phyloP scores from a whole-genome alignment of 2,329 filamentous ascomycete genomes.

The Pseudocercospora musae region DNA sequence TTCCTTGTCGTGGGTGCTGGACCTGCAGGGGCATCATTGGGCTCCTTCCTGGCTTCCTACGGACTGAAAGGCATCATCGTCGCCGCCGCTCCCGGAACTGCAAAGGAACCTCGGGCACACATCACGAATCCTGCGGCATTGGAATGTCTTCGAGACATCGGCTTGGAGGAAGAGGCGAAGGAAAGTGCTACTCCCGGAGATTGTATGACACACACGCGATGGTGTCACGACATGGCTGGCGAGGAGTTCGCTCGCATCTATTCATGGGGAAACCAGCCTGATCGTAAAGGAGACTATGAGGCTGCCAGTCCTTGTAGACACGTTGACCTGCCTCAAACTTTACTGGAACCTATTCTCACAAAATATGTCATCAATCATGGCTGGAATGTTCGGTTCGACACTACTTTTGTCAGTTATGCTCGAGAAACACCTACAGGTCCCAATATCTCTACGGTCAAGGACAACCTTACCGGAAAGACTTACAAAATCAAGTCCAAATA shows the following conservation, averaged over 20 bases:
- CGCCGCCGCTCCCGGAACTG: constrained; percentile 48
- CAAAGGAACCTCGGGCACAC: constrained; percentile 57
- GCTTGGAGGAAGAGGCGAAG: constrained; percentile 39
- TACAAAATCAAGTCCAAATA: constrained; percentile 54
- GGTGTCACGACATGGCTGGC: constrained; percentile 45
- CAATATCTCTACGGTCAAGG: constrained; percentile 38
- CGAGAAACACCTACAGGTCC: constrained; percentile 19
- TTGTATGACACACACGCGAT: constrained; percentile 42
- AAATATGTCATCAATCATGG: constrained; percentile 38
- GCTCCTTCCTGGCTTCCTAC: constrained; percentile 34
- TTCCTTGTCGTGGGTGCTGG: constrained; percentile 36
- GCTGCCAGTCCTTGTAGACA: constrained; percentile 42
- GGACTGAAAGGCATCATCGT: constrained; percentile 54
- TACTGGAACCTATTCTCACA: constrained; percentile 44
- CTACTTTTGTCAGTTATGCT: constrained; percentile 35
- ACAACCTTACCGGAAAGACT: constrained; percentile 35
- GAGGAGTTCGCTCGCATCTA: constrained; percentile 45
- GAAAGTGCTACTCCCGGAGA: constrained; percentile 34
- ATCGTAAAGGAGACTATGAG: constrained; percentile 41
- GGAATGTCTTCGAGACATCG: constrained; percentile 49
- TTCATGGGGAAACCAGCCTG: constrained; percentile 44
- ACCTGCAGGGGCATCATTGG: constrained; percentile 35
- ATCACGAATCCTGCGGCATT: constrained; percentile 57
- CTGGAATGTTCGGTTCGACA: constrained; percentile 42
- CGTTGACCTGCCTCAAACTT: constrained; percentile 45